Evolutionary conservation across 2,329 filamentous ascomycete species (phyloP), one percentile per base, ranked within the genome.

Genomic region (Aspergillus novoparasiticus): DNA sequence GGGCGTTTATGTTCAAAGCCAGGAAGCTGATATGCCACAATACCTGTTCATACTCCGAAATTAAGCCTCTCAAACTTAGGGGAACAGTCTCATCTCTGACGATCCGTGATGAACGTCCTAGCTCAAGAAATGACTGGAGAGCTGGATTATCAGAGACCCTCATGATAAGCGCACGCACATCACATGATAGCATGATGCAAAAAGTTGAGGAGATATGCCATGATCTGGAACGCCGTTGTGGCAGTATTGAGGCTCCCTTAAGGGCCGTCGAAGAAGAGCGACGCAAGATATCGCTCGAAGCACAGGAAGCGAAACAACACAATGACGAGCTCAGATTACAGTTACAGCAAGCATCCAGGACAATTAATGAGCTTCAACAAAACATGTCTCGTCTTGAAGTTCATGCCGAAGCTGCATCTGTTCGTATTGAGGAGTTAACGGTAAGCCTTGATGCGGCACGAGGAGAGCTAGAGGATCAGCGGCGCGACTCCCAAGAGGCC

Each of bases 141-240:
- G 68, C 76, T 39, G 78, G 76, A 4, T 70, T 88, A 12, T 75
- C 76, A 0, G 73, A 77, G 9, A 78, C 81, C 14, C 73, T 88
- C n/a, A 71, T 77, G 34, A 71, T 75, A 28, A 77, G 79, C 66
- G 77, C 81, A 16, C 75, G 73, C 16, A 74, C 78, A 30, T 81
- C 83, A 36, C 76, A 83, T 9, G 77, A 83, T n/a, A 75, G 73
- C 2, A 74, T 88, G 10, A 72, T 85, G 32, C 76, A 79, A 11
- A 79, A 82, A 23, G 81, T 88, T 19, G 78, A 81, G 19, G 79
- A 84, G 39, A 81, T 85, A 14, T 88, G 86, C 68, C 79, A 81
- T 28, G 85, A 87, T 61, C 76, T 89, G 1, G 86, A 89, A 67
- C 75, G 74, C 11, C 81, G 86, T 9, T 89, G 86, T 68, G 79